Conservation (phyloP, 2,329 filamentous ascomycete species). For the Phyllosticta citrichinensis region DNA sequence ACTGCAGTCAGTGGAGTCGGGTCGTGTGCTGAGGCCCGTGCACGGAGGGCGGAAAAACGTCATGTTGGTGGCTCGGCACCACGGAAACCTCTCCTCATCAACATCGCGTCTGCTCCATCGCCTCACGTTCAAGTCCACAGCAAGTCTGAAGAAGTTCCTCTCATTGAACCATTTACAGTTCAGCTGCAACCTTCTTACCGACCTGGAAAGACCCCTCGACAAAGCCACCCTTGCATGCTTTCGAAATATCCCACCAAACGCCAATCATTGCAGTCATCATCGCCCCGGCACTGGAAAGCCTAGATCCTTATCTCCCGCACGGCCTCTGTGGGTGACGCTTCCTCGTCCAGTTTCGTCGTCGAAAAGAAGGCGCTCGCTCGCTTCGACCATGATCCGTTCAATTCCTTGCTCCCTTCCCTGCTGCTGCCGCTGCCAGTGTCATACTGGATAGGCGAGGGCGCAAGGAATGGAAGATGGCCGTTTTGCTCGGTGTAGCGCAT, state of each 20-base stretch:
- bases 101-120: too few species aligned
- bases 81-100: too few species aligned
- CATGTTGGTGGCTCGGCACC: too few species aligned
- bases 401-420: not conserved
- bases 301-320: not conserved
- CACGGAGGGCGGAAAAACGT: too few species aligned
- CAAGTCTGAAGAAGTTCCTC: not conserved
- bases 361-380: not conserved
- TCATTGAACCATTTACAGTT: not conserved
- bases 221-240: not conserved
- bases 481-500: conserved; percentile 58
- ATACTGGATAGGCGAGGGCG: not conserved
- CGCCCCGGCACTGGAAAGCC: not conserved
- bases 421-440: not conserved
- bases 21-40: too few species aligned
- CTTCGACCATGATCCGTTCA: not conserved
- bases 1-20: not conserved
- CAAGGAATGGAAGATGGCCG: conserved; percentile 37
- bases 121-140: not conserved
- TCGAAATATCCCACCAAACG: not conserved
- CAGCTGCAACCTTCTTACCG: not conserved
- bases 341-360: not conserved
- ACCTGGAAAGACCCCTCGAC: not conserved
- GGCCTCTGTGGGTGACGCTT: not conserved
- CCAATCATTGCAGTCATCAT: not conserved